Evolutionary conservation across 2,329 filamentous ascomycete species (phyloP), one percentile per base, ranked within the genome.

Genomic region (Aspergillus ruber): DNA sequence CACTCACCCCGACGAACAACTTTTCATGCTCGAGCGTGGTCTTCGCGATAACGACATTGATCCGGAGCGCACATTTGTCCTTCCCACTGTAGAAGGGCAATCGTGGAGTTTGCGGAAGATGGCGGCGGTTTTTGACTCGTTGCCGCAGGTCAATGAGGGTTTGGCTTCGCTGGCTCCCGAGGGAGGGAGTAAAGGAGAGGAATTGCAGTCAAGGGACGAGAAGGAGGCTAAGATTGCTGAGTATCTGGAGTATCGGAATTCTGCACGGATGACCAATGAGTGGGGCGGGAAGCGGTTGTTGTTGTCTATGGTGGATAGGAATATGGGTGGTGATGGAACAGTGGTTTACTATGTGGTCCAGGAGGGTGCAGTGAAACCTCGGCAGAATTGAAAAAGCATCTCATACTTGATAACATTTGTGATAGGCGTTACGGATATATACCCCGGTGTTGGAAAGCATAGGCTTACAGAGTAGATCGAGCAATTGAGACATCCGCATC

Each of bases 341-440:
- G 73, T 84, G 25, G 79, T 82, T 33, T 85, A 84, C 61, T 85
- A 85, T 60, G 74, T 84, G 52, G 72, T 83, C 43, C 79, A 83
- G 56, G 81, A 84, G 59, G 81, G 81, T 4, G 73, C 80, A 45
- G 79, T 84, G 23, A 84, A 84, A 66, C 81, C 81, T 10, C 69
- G 81, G 52, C 81, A 84, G 64, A 84, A 84, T 63, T 83, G 54
- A 50, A 39, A 29, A 17, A 17, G 13, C 25, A 29, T 29, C 10
- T 29, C 25, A 29, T 12, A 12, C 12, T 29, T 10, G 10, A 29
- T 29, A 29, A 4, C 25, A 29, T 29, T 29, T 5, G 5, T 29
- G 3, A 29, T 29, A 29, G 25, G 25, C 25, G 25, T 29, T 12
- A 12, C 9, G 25, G 25, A 29, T 29, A 29, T 12, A 29, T 29